phyloP scores from a whole-genome alignment of 2,329 filamentous ascomycete species.

The Byssothecium circinans region DNA sequence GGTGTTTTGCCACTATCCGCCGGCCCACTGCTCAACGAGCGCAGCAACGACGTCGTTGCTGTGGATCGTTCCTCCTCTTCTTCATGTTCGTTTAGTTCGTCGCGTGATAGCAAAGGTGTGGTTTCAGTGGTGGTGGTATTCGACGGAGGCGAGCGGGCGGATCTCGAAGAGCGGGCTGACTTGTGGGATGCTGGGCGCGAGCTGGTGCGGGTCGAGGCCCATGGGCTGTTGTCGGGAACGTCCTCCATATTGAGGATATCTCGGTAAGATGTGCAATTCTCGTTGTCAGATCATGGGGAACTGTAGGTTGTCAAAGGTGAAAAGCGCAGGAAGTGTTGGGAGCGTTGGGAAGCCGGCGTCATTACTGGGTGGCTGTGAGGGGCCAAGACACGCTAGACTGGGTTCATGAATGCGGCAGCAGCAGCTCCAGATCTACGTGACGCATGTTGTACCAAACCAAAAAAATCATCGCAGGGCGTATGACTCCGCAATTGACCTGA shows the following conservation, averaged over 20 bases:
- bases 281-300: constrained; percentile 16
- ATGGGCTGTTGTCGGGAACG: constrained; percentile 34
- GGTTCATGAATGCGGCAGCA: constrained; percentile 9
- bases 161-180: constrained; percentile 38
- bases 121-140: constrained; percentile 41
- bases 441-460: background rate
- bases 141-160: constrained; percentile 34
- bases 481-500: constrained; percentile 22
- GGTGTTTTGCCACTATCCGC: constrained; percentile 24
- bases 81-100: constrained; percentile 28
- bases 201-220: constrained; percentile 41
- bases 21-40: constrained; percentile 29
- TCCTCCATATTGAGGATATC: constrained; percentile 35
- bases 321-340: background rate
- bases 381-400: constrained; percentile 11
- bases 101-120: constrained; percentile 44
- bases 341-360: constrained; percentile 5
- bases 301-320: too few relatives aligned
- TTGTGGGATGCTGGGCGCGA: constrained; percentile 43
- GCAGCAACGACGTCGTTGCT: constrained; percentile 41
- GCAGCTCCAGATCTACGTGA: constrained; percentile 17
- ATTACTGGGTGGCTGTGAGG: constrained; percentile 3
- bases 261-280: constrained; percentile 3
- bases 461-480: constrained; percentile 11
- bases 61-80: constrained; percentile 28